Evolutionary conservation across 2,329 filamentous ascomycete species (phyloP), one percentile per base, ranked within the genome.

Genomic region (Cordyceps farinosa): DNA sequence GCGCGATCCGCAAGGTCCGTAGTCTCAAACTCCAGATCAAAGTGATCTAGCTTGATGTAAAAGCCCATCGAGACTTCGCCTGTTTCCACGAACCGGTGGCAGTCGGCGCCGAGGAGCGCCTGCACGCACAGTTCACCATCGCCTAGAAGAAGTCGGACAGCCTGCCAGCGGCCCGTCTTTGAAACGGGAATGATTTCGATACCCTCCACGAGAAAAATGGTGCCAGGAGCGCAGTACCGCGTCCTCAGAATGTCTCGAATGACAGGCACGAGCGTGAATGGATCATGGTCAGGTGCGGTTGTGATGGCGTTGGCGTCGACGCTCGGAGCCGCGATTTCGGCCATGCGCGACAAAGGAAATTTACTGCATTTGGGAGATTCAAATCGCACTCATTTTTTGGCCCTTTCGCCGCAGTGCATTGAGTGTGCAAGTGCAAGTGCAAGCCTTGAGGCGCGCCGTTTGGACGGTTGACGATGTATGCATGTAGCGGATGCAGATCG

Each of bases 121-220:
- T 86, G 83, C n/a, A 86, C 76, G 66, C 80, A 84, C 3, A 84
- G 70, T 67, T 80, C 75, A 1, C 83, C 82, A 66, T 86, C 83
- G 44, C 82, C 80, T 0, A 86, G 76, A 0, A 85, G 61, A 11
- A 86, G 66, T 2, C 82, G 76, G 1, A 84, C 68, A 2, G 75
- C 73, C 38, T 81, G 79, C 76, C 79, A 79, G 69, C 74, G 69
- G 17, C 68, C 72, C 2, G 69, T 72, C 6, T 66, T 61, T 0
- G 78, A 74, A 0, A 80, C 71, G 1, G 77, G 69, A 0, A 75
- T 65, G 17, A 67, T 59, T 13, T 81, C 75, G n/a, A 83, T 64
- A 52, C 73, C 75, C 64, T 82, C 80, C 44, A 85, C 79, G 0
- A 84, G 74, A 42, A 85, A 80, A 56, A 84, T 67, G 2, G 82